Percentiles rank a stretch among this genome's conserved stretches.
Evolutionary conservation across 345 rosid genomes (phyloP).

Genomic region (Citrus mangshanensis): DNA sequence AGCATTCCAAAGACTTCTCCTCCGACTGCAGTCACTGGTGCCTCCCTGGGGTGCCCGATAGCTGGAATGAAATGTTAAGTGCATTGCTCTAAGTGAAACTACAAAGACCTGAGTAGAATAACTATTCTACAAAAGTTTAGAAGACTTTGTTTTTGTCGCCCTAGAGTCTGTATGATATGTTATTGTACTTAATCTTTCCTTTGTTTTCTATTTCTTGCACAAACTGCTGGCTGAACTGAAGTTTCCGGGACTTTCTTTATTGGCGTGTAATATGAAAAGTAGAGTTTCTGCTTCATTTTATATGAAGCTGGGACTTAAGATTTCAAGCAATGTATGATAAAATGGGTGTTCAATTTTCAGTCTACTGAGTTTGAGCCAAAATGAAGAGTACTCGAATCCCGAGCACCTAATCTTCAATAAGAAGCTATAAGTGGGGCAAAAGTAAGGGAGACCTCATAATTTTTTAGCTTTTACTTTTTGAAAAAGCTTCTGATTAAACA

Average conservation of each 20-base stretch:
- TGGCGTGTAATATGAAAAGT: neutral
- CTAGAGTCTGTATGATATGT: slow-evolving; percentile 14
- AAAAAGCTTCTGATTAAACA: neutral
- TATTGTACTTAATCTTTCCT: slow-evolving; percentile 10
- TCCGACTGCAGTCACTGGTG: slow-evolving; percentile 99
- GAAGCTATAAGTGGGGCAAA: neutral
- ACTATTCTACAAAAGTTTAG: slow-evolving; percentile 14
- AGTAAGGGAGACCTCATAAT: neutral
- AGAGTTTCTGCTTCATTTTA: neutral
- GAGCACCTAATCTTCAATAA: neutral
- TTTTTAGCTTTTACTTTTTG: neutral
- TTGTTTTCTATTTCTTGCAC: slow-evolving; percentile 1
- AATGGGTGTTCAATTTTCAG: neutral
- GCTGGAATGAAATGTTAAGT: slow-evolving; percentile 88
- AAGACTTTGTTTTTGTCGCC: neutral
- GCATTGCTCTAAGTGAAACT: slow-evolving; percentile 35
- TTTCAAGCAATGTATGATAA: neutral
- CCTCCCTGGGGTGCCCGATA: slow-evolving; percentile 94
- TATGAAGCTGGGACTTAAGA: neutral
- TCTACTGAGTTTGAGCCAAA: neutral
- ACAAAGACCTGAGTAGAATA: neutral
- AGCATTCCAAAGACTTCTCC: slow-evolving; percentile 35
- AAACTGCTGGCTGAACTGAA: neutral
- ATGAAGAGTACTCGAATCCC: neutral
- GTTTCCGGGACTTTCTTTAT: neutral